A percentile compares a stretch with the other conserved stretches of the same genome.
These are phyloP conservation scores for Claviceps sp. DNA, from an alignment of 2,329 filamentous ascomycete genomes.

Conservation along the genomic window DNA sequence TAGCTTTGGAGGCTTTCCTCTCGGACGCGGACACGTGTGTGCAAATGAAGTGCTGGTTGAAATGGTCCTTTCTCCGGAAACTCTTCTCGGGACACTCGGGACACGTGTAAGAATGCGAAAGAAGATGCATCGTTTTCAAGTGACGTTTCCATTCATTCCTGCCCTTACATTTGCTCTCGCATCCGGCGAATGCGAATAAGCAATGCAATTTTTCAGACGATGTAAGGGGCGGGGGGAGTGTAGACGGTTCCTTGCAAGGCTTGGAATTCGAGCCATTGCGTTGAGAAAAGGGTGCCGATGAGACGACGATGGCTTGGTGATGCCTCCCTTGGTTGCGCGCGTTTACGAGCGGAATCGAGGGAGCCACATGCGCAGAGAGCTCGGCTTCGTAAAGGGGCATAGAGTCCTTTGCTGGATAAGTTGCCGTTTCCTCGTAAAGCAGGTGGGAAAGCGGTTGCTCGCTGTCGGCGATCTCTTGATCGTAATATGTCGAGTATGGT, in stretches of 20 bases:
- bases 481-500: too few relatives aligned
- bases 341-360: too few relatives aligned
- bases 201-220: constrained; percentile 29
- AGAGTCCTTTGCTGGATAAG: too few relatives aligned
- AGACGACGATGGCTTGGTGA: background rate
- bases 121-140: constrained; percentile 65
- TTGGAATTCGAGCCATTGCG: background rate
- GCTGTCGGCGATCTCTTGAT: too few relatives aligned
- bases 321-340: background rate
- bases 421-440: too few relatives aligned
- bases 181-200: constrained; percentile 67
- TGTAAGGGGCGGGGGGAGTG: background rate
- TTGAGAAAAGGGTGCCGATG: background rate
- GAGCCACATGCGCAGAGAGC: too few relatives aligned
- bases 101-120: constrained; percentile 64
- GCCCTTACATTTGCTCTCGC: constrained; percentile 54
- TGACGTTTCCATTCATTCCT: constrained; percentile 98
- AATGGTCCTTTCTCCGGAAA: constrained; percentile 89
- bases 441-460: too few relatives aligned
- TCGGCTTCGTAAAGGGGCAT: too few relatives aligned
- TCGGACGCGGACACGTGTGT: constrained; percentile 50
- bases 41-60: constrained; percentile 73
- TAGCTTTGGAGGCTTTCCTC: constrained; percentile 24
- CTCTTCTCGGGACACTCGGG: constrained; percentile 43
- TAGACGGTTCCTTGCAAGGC: constrained; percentile 18